Evolutionary conservation across 129 eudicot species (phyloP), one percentile per base, ranked within the genome.

Genomic region (Deinandra increscens): DNA sequence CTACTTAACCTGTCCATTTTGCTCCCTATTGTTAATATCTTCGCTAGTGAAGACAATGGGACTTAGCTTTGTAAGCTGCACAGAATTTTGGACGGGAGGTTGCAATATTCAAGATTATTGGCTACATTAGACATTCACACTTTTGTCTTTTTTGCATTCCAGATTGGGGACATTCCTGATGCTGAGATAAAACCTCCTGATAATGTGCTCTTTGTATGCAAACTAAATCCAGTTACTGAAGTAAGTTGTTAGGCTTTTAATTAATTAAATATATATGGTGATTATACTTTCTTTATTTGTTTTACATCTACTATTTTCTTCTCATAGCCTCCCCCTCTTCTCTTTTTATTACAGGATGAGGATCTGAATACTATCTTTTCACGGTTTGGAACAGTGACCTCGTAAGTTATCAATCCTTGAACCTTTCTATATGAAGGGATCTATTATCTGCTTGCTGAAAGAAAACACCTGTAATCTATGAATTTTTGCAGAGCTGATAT

Each of bases 171-270:
- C 75, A 85, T 94, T 84, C 99, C 99, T 56, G 94, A 87, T 55
- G 99, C 97, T 43, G 99, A 94, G 77, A 70, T 90, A 51, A 90
- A 94, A 73, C 99, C 97, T 74, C 99, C 99, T 50, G 99, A 94
- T 29, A 87, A 94, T 60, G 97, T 94, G 71, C 81, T 94, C 64
- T 94, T 94, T 81, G 99, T 94, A 17, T 94, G 99, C 76, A 94
- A 90, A 67, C 88, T 94, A 34, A 94, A 94, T 76, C 99, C 97
- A 9, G 99, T 90, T 7, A 94, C 99, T 78, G 94, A 94, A 80
- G 98, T 89, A 70, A 81, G 96, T 82, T 19, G 10, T 59, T 66
- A 17, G 18, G 23, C 39, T 71, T 63, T 44, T 36, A 10, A 39
- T 44, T 36, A 10, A 39, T 46, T 33, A 62, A 10, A 43, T 56